A percentile compares a stretch with the other conserved stretches of the same genome.
Evolutionary conservation across 2,329 filamentous ascomycete genomes (phyloP).

Genomic region (Ophiosphaerella korrae): DNA sequence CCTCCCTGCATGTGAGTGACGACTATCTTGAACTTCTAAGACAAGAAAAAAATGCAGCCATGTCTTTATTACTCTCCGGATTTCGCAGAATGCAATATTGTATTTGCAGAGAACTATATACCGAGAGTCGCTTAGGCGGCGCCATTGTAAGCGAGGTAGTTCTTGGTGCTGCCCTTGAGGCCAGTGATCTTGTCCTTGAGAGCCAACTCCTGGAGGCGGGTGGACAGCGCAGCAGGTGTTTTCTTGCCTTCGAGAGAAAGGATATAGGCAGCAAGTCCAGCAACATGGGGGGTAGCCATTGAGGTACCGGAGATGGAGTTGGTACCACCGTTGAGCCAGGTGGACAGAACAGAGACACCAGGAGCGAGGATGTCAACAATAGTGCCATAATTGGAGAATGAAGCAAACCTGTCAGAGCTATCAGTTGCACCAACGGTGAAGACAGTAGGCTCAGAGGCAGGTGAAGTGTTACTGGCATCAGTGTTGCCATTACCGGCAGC

Average conservation of each 20-base stretch:
- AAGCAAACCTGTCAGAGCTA: constrained; percentile 40
- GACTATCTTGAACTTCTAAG: constrained; percentile 9
- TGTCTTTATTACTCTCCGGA: neutral
- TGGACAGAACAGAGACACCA: constrained; percentile 52
- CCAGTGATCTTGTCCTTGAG: constrained; percentile 50
- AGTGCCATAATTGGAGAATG: constrained; percentile 49
- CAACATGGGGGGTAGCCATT: constrained; percentile 72
- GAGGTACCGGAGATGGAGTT: constrained; percentile 65
- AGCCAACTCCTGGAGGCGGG: constrained; percentile 53
- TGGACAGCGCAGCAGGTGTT: constrained; percentile 56
- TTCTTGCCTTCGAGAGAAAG: constrained; percentile 57
- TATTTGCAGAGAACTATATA: neutral
- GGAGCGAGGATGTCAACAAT: constrained; percentile 48
- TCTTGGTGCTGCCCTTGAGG: constrained; percentile 54
- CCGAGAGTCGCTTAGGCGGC: constrained; percentile 15
- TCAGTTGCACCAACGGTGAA: constrained; percentile 50
- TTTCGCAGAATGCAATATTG: neutral
- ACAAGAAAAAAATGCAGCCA: constrained; percentile 6
- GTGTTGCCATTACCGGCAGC: constrained; percentile 47
- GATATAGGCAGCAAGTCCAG: constrained; percentile 72
- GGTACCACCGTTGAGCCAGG: constrained; percentile 52
- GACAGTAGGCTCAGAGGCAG: constrained; percentile 46
- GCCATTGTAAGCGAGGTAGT: constrained; percentile 64
- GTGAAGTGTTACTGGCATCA: constrained; percentile 42
- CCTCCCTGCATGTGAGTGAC: neutral